Evolutionary conservation across 2,329 filamentous ascomycete genomes (phyloP), one percentile per base, ranked within the genome.

Genomic region (Mariannaea sp.): DNA sequence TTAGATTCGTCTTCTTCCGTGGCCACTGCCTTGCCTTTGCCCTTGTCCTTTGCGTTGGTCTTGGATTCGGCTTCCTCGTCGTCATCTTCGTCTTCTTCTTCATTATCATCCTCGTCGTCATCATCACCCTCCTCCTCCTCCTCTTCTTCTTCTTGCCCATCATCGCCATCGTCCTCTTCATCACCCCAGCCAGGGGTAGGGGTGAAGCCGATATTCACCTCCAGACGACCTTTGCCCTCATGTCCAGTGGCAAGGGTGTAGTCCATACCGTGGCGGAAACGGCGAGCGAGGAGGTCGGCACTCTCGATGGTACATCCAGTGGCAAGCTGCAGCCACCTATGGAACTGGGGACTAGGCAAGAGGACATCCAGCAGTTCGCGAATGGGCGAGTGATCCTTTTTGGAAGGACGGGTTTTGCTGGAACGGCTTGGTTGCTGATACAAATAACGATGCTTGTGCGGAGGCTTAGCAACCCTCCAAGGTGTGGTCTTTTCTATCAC

Each of bases 161-260:
- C 77, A 0, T 76, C 77, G 0, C 73, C 76, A 0, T 76, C 76
- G 1, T 77, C 76, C 0, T 78, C 84, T 3, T 87, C 85, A 53
- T 86, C 87, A 48, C 90, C 92, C 91, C 94, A 97, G 5, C 92
- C 93, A 4, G 78, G 72, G 0, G 87, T 92, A 0, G 94, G 92
- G 4, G 94, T 97, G 56, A 97, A 81, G 36, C 89, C 87, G 2
- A 99, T 79, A 52, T 91, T 95, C 46, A 97, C 81, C 71, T 99
- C 94, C 3, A 99, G 77, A 40, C 91, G 87, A 10, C 91, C 83
- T 64, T 90, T 82, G 49, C 85, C 85, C 29, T 84, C 87, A 68
- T 96, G 91, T 17, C 89, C 87, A 16, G 90, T 96, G 2, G 94
- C 94, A 16, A 99, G 83, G 3, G 93, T 96, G 70, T 99, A 99